phyloP scores from a whole-genome alignment of 2,329 filamentous ascomycete species.

The Pleoardoris graminearum region DNA sequence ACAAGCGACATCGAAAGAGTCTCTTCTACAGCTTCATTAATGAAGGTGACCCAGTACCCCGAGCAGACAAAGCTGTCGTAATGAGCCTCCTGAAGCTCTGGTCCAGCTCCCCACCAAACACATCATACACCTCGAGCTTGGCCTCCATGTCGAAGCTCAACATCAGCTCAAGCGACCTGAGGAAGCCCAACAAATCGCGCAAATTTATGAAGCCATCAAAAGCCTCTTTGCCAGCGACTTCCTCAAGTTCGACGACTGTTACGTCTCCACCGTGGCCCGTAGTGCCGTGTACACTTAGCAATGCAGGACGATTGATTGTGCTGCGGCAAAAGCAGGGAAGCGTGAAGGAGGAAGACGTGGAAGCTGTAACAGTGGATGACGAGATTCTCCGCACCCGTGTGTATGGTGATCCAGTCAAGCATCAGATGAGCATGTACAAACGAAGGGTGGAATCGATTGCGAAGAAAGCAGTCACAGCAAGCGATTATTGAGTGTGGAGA shows the following conservation, averaged over 20 bases:
- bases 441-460: constrained; percentile 72
- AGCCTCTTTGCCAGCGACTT: constrained; percentile 24
- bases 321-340: constrained; percentile 52
- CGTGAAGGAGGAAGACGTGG: constrained; percentile 56
- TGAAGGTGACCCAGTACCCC: constrained; percentile 78
- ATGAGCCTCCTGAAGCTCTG: constrained; percentile 73
- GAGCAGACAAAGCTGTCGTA: constrained; percentile 78
- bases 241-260: constrained; percentile 17
- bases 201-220: constrained; percentile 26
- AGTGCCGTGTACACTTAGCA: constrained; percentile 67
- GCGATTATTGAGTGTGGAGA: constrained; percentile 20
- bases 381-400: constrained; percentile 69
- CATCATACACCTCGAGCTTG: constrained; percentile 18
- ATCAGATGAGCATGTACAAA: constrained; percentile 79
- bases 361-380: constrained; percentile 70
- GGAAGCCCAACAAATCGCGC: constrained; percentile 9
- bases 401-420: constrained; percentile 80
- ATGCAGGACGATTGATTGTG: constrained; percentile 70
- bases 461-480: constrained; percentile 65
- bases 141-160: constrained; percentile 32
- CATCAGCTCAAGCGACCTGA: constrained; percentile 15
- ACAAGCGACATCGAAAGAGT: constrained; percentile 59
- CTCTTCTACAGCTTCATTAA: constrained; percentile 82
- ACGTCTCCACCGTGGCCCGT: constrained; percentile 62
- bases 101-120: constrained; percentile 59